Conservation (phyloP, 495 filamentous ascomycete species). For the Penicillium chermesinum region DNA sequence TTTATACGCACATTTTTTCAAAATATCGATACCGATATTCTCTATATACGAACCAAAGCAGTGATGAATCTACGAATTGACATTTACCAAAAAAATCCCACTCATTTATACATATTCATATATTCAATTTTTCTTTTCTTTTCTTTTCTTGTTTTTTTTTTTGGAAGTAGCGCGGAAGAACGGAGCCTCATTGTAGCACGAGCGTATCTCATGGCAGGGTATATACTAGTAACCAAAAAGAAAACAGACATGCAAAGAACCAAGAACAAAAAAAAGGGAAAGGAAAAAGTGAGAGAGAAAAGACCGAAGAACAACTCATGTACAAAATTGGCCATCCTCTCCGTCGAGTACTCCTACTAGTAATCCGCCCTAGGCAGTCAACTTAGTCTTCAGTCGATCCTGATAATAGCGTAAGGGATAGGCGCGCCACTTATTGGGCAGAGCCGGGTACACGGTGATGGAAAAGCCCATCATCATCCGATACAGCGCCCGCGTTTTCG, state of each 20-base stretch:
- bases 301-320: background rate
- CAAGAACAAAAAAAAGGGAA: conserved; percentile 2
- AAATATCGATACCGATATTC: too few relatives aligned
- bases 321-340: background rate
- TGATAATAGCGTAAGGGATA: conserved; percentile 32
- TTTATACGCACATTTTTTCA: too few relatives aligned
- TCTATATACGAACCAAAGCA: too few relatives aligned
- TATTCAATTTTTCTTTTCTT: background rate
- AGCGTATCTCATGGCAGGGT: conserved; percentile 17
- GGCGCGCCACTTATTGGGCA: conserved; percentile 29
- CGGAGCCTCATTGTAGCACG: conserved; percentile 5
- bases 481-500: conserved; percentile 29
- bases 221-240: conserved; percentile 8
- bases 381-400: conserved; percentile 22
- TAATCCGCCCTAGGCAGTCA: too few relatives aligned
- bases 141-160: too few relatives aligned
- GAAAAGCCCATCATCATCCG: conserved; percentile 34
- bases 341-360: background rate
- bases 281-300: conserved; percentile 1
- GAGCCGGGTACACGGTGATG: conserved; percentile 34
- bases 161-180: too few relatives aligned
- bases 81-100: too few relatives aligned
- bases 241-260: too few relatives aligned
- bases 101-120: conserved; percentile 5
- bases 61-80: too few relatives aligned